Conservation (phyloP, 2,329 filamentous ascomycete genomes). For the Calonectria pauciramosa region DNA sequence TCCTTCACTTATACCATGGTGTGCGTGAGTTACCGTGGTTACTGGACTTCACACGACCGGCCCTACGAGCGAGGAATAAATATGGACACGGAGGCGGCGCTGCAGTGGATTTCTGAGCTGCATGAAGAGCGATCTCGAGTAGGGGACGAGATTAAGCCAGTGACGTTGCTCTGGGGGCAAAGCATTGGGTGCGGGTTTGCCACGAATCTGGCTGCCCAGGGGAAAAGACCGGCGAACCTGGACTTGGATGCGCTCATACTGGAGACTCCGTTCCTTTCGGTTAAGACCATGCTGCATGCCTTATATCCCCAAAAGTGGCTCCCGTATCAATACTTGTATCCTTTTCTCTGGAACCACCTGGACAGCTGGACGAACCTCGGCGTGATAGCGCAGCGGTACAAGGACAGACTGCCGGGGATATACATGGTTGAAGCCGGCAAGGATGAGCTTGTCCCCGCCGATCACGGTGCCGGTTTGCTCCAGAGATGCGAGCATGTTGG, state of each 20-base stretch:
- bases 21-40: slow-evolving; percentile 77
- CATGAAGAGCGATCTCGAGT: slow-evolving; percentile 46
- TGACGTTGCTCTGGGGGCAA: slow-evolving; percentile 80
- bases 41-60: slow-evolving; percentile 82
- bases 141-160: slow-evolving; percentile 43
- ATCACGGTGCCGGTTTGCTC: slow-evolving; percentile 62
- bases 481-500: slow-evolving; percentile 62
- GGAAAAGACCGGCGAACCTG: slow-evolving; percentile 53
- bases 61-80: slow-evolving; percentile 80
- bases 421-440: slow-evolving; percentile 69
- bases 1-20: slow-evolving; percentile 61
- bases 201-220: slow-evolving; percentile 66
- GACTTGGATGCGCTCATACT: slow-evolving; percentile 69
- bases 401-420: slow-evolving; percentile 51
- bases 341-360: slow-evolving; percentile 77
- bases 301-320: slow-evolving; percentile 86
- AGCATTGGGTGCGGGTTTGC: slow-evolving; percentile 82
- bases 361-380: slow-evolving; percentile 67
- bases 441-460: slow-evolving; percentile 70
- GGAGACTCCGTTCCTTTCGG: slow-evolving; percentile 82
- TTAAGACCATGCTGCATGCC: slow-evolving; percentile 77
- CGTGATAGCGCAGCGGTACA: slow-evolving; percentile 51
- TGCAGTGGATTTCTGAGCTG: slow-evolving; percentile 70
- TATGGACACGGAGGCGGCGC: slow-evolving; percentile 74
- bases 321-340: slow-evolving; percentile 81